Conservation (phyloP, 169 alveolate genomes). For the Eimeria tenella region DNA sequence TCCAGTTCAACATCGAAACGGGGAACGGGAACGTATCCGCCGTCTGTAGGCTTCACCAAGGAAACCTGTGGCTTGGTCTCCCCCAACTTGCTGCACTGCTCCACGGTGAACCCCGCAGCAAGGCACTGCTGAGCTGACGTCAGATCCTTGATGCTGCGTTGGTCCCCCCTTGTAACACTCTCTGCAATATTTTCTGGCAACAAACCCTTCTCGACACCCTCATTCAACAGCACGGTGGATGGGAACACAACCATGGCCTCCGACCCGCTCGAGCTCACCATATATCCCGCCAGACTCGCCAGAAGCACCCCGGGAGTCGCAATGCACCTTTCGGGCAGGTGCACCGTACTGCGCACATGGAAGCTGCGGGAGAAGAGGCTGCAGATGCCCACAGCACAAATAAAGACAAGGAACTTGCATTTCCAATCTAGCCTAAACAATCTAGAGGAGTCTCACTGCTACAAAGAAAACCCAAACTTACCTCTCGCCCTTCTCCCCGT, state of each 20-base stretch:
- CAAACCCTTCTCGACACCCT: background rate
- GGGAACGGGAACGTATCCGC: background rate
- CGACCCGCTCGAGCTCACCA: background rate
- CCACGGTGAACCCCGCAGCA: background rate
- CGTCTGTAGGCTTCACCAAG: background rate
- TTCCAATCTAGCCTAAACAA: background rate
- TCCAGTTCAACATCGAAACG: background rate
- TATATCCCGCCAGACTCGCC: background rate
- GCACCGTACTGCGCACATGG: background rate
- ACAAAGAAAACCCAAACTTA: background rate
- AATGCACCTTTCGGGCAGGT: slow-evolving; percentile 25
- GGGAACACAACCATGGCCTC: slow-evolving; percentile 10
- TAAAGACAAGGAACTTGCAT: background rate
- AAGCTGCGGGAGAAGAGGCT: background rate
- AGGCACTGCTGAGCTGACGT: background rate
- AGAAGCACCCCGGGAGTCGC: slow-evolving; percentile 16
- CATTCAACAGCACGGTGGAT: background rate
- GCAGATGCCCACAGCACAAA: background rate
- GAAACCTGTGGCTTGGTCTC: background rate
- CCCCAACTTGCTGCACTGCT: slow-evolving; percentile 32
- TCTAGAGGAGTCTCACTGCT: background rate
- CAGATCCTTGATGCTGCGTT: background rate
- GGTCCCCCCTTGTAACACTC: background rate
- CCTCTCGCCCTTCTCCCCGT: background rate
- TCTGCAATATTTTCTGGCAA: background rate